phyloP scores from a whole-genome alignment of 2,329 filamentous ascomycete species.

The Apiospora rasikravindrae region DNA sequence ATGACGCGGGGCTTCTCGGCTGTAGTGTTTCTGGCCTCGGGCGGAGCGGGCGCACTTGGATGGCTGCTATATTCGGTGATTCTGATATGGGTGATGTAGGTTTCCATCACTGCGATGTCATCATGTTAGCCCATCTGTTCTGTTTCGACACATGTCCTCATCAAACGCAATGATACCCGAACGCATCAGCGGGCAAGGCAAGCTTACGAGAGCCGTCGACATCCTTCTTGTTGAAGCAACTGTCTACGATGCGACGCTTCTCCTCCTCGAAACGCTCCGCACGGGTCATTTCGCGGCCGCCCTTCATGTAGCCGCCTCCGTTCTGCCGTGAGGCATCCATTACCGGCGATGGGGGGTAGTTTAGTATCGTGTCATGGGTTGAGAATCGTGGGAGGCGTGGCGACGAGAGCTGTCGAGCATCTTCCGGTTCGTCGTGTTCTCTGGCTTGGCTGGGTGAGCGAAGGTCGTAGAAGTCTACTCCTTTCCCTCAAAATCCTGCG shows the following conservation, averaged over 20 bases:
- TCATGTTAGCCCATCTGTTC: slow-evolving; percentile 17
- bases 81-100: slow-evolving; percentile 96
- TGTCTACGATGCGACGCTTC: slow-evolving; percentile 91
- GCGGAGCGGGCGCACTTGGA: slow-evolving; percentile 84
- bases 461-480: background rate
- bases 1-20: slow-evolving; percentile 90
- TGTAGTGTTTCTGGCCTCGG: slow-evolving; percentile 69
- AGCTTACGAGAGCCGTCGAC: slow-evolving; percentile 81
- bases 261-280: slow-evolving; percentile 96
- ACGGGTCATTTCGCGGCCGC: slow-evolving; percentile 45
- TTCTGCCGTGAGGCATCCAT: slow-evolving; percentile 25
- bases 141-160: background rate
- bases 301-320: slow-evolving; percentile 20
- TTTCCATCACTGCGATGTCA: slow-evolving; percentile 72
- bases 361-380: slow-evolving; percentile 19
- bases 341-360: slow-evolving; percentile 8
- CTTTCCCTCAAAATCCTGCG: slow-evolving; percentile 4
- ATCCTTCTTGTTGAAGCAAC: slow-evolving; percentile 91
- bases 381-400: background rate
- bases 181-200: slow-evolving; percentile 21
- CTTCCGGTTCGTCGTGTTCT: background rate
- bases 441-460: background rate
- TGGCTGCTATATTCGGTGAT: slow-evolving; percentile 86
- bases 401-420: slow-evolving; percentile 11
- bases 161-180: slow-evolving; percentile 20